phyloP scores from a whole-genome alignment of 1,139 yeast genomes.

The Scheffersomyces titani region DNA sequence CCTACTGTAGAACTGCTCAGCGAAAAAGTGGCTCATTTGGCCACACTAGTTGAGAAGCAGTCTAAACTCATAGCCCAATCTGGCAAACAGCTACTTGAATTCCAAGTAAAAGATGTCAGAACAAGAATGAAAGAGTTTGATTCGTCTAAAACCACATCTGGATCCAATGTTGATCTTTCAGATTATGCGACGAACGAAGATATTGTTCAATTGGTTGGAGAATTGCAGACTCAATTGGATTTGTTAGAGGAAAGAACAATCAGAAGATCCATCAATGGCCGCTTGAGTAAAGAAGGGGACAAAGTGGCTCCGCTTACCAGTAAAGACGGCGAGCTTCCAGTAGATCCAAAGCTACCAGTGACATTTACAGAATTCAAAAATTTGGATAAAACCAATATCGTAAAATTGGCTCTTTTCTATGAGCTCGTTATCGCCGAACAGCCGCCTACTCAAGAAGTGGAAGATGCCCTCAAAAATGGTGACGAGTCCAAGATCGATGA shows the following conservation, averaged over 20 bases:
- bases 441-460: slow-evolving; percentile 30
- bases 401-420: slow-evolving; percentile 66
- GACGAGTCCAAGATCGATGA: slow-evolving; percentile 37
- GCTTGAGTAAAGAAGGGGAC: slow-evolving; percentile 8
- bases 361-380: slow-evolving; percentile 58
- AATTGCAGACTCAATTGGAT: slow-evolving; percentile 84
- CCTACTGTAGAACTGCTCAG: slow-evolving; percentile 32
- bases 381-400: slow-evolving; percentile 45
- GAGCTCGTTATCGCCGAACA: slow-evolving; percentile 59
- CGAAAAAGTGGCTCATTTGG: slow-evolving; percentile 47
- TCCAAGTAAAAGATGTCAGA: slow-evolving; percentile 60
- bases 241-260: slow-evolving; percentile 65
- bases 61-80: slow-evolving; percentile 52
- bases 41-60: slow-evolving; percentile 51
- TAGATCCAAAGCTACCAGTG: slow-evolving; percentile 53
- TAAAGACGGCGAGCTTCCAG: slow-evolving; percentile 58
- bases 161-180: slow-evolving; percentile 42
- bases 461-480: slow-evolving; percentile 13
- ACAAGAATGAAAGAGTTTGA: slow-evolving; percentile 36
- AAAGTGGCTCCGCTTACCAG: slow-evolving; percentile 14
- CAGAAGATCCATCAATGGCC: slow-evolving; percentile 54
- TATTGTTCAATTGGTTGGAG: slow-evolving; percentile 70
- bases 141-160: not conserved
- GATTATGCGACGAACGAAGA: slow-evolving; percentile 82
- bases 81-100: slow-evolving; percentile 71